Evolutionary conservation across 176 grass and related monocot genomes (phyloP).

Genomic region (Panicum miliaceum): DNA sequence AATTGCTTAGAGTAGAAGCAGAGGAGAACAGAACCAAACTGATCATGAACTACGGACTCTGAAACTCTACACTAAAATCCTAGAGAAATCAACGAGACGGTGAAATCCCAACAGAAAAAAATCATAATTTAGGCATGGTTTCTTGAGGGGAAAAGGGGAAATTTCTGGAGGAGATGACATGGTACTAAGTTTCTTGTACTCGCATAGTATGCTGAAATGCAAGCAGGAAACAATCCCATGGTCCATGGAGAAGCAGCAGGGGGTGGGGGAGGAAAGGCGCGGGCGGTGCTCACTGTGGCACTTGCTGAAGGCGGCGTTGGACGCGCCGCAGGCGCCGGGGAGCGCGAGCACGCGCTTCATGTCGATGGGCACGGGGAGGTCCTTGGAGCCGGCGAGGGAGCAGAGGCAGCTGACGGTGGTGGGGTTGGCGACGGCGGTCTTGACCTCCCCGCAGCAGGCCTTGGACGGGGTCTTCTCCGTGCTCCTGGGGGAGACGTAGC

Average conservation of each 20-base stretch:
- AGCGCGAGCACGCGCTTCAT: slow-evolving; percentile 40
- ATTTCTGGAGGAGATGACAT: neutral
- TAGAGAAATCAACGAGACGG: neutral
- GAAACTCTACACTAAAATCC: neutral
- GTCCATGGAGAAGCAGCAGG: neutral
- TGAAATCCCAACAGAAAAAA: neutral
- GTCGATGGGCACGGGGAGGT: slow-evolving; percentile 2
- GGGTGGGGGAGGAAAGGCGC: neutral
- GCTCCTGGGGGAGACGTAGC: slow-evolving; percentile 26
- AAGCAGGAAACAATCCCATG: neutral
- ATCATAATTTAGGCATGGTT: neutral
- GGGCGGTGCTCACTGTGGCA: slow-evolving; percentile 38
- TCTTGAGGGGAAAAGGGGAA: neutral
- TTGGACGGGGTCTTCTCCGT: neutral
- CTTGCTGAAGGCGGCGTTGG: slow-evolving; percentile 33
- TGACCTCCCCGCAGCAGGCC: slow-evolving; percentile 50
- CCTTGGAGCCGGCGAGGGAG: neutral
- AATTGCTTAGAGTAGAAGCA: slow-evolving; percentile 9
- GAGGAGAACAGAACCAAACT: neutral
- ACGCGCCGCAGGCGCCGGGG: slow-evolving; percentile 42
- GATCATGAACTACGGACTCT: neutral
- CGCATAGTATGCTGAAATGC: neutral
- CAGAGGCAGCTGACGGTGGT: slow-evolving; percentile 50
- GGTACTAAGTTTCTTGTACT: neutral
- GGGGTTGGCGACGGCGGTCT: slow-evolving; percentile 33